These are phyloP conservation scores for Phtheirospermum japonicum DNA, from an alignment of 257 asterid genomes.

Conservation along the genomic window DNA sequence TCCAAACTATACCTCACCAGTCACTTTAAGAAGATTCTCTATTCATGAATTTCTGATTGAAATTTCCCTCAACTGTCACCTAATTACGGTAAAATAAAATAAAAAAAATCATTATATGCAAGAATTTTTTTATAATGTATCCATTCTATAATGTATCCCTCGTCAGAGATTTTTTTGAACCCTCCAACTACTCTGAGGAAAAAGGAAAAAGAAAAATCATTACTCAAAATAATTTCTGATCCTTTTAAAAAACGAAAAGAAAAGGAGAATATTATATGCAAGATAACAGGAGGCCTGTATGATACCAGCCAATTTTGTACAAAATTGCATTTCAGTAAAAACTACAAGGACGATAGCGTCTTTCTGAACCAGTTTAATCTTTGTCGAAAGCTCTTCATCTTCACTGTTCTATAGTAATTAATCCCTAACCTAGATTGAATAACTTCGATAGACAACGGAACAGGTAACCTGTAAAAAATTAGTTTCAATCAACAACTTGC, in stretches of 20 bases:
- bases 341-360: slow-evolving; percentile 52
- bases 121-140: no score
- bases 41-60: no score
- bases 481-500: neutral
- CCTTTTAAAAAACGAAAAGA: neutral
- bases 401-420: slow-evolving; percentile 77
- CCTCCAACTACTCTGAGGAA: neutral
- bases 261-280: slow-evolving; percentile 29
- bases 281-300: slow-evolving; percentile 25
- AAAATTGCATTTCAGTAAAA: slow-evolving; percentile 48
- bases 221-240: no score
- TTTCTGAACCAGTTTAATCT: slow-evolving; percentile 66
- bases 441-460: slow-evolving; percentile 73
- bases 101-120: no score
- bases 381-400: slow-evolving; percentile 50
- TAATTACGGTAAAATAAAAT: no score
- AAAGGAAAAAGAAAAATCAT: neutral
- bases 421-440: slow-evolving; percentile 69
- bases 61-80: no score
- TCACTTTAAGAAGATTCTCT: no score
- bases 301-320: slow-evolving; percentile 38
- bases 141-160: neutral
- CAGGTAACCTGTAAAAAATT: slow-evolving; percentile 74
- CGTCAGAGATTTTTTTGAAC: neutral
- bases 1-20: no score